These are phyloP conservation scores for Gastrodia elata DNA, from an alignment of 106 monocot species.

Conservation along the genomic window DNA sequence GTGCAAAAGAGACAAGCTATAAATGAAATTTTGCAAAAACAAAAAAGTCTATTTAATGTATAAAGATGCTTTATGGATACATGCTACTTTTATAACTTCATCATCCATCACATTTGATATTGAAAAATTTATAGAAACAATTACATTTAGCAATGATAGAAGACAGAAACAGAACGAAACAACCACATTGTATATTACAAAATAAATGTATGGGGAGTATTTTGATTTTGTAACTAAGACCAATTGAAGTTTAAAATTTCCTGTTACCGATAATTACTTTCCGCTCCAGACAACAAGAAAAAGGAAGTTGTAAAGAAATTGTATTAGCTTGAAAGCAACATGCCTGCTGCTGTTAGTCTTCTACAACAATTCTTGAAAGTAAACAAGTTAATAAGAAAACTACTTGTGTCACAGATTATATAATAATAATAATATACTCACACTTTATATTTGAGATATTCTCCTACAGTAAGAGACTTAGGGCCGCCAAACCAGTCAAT, in stretches of 20 bases:
- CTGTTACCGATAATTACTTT: neutral
- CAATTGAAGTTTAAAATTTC: neutral
- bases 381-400: no score
- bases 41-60: neutral
- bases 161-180: neutral
- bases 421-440: constrained; percentile 8
- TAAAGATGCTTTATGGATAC: neutral
- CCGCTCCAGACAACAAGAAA: neutral
- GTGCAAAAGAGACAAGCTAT: neutral
- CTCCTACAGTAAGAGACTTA: constrained; percentile 19
- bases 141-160: neutral
- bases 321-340: neutral
- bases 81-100: neutral
- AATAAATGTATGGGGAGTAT: neutral
- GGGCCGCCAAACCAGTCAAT: constrained; percentile 35
- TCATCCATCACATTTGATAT: neutral
- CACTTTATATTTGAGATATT: constrained; percentile 19
- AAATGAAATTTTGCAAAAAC: neutral
- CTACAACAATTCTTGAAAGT: neutral
- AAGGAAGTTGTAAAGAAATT: neutral
- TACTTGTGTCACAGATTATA: neutral
- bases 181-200: neutral
- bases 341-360: neutral
- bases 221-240: neutral
- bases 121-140: neutral